Base-by-base conservation (phyloP, 2,329 filamentous ascomycete species). In the Aureobasidium zeae region DNA sequence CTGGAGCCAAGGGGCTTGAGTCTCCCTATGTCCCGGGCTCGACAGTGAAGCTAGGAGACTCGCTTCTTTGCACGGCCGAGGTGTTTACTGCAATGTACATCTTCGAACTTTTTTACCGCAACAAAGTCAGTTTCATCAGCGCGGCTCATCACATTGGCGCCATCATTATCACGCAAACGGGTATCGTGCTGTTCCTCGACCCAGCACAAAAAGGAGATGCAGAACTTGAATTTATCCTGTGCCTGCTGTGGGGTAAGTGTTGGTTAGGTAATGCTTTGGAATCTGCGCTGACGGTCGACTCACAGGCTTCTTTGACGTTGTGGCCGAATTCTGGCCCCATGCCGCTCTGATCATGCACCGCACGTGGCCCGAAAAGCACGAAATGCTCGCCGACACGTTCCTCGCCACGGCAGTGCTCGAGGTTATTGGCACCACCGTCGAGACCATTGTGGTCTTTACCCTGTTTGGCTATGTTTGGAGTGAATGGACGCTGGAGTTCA, bases 311-410 rank as follows among this genome's bases (percentile, higher is more conserved):
- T 70, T 71, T 48, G 66, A 70, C 45, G 63, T 68, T 9, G 49
- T 69, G 9, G 66, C 64, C 15, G 68, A 70, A 50, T 64, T 69
- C 47, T 63, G 67, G 49, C 67, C 67, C 0, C 67, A 70, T 20
- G 45, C 68, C 12, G 62, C 66, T 13, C 68, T 70, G 39, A 64
- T 70, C 25, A 55, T 69, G 3, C 69, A 70, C 50, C 64, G 67
- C 5, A 47, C 66, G 1, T 62, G 62, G 45, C 62, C 63, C 3
- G 49, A 52, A 1, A 54, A 57, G 2, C 66, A 69, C 51, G 43
- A 43, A 1, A 64, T 68, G 44, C 62, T 69, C 19, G 51, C 50
- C 16, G 59, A 57, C 6, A 51, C 70, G 16, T 68, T 69, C 45
- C 50, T 57, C 13, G 33, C 58, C 0, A 60, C 63, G 0, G 60